Evolutionary conservation across 176 grass and related monocot species (phyloP).

Genomic region (Hsuehochloa calcarea): DNA sequence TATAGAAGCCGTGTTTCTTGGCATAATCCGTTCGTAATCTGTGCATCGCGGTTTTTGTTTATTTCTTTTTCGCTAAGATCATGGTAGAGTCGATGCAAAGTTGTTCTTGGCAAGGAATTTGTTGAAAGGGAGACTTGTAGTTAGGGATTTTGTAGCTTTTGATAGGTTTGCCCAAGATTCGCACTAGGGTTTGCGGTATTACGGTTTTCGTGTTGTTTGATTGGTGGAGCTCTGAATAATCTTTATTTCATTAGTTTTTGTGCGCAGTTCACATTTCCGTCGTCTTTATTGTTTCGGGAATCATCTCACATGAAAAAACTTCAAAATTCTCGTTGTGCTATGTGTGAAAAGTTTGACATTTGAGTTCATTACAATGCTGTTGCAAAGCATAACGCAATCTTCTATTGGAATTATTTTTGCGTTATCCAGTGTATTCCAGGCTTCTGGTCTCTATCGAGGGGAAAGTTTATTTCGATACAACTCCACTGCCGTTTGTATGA

Average conservation of each 20-base stretch:
- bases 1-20: not conserved
- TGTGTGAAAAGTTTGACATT: not conserved
- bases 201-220: not conserved
- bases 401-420: not conserved
- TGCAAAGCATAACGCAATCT: not conserved
- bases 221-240: not conserved
- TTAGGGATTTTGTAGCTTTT: not conserved
- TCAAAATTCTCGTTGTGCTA: not conserved
- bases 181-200: not conserved
- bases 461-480: not conserved
- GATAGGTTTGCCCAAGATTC: not conserved
- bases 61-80: not conserved
- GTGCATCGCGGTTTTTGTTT: not conserved
- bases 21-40: not conserved
- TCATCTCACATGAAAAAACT: not conserved
- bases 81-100: not conserved
- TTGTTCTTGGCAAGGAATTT: not conserved
- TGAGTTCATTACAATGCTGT: not conserved
- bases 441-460: not conserved
- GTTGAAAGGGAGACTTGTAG: not conserved
- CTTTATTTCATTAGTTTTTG: not conserved
- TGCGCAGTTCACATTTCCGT: not conserved
- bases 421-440: not conserved
- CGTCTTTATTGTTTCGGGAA: not conserved
- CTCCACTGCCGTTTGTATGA: not conserved